Percentiles rank a stretch among this genome's conserved stretches.
phyloP scores from a whole-genome alignment of 345 rosid genomes.

The Euphorbia pulcherrima region DNA sequence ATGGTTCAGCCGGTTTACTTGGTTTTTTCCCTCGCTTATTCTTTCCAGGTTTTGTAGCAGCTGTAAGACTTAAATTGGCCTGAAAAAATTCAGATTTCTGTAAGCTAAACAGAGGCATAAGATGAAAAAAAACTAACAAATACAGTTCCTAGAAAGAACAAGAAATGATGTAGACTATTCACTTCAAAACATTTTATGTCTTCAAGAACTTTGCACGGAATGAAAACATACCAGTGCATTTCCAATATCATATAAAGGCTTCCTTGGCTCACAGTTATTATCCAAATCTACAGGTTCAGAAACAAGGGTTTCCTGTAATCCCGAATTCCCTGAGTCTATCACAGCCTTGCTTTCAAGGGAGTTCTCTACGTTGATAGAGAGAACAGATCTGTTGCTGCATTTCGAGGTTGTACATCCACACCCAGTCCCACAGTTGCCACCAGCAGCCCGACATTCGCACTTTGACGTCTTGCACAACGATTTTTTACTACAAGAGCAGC shows the following conservation, averaged over 20 bases:
- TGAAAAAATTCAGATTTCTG: conserved; percentile 17
- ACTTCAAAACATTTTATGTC: not conserved
- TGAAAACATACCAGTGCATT: conserved; percentile 15
- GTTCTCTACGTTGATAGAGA: conserved; percentile 5
- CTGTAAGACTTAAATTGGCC: conserved; percentile 34
- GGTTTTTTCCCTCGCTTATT: conserved; percentile 30
- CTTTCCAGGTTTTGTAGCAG: conserved; percentile 26
- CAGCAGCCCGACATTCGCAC: conserved; percentile 27
- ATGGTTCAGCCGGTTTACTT: not conserved
- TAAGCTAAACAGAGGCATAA: not conserved
- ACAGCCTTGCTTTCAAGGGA: conserved; percentile 1
- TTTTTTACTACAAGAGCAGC: conserved; percentile 30
- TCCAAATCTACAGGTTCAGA: conserved; percentile 13
- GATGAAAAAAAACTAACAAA: not conserved
- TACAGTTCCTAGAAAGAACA: not conserved
- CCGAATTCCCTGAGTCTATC: not conserved
- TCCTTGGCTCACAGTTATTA: conserved; percentile 9
- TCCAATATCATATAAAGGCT: conserved; percentile 23
- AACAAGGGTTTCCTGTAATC: not conserved
- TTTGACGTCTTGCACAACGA: conserved; percentile 30
- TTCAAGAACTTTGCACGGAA: not conserved
- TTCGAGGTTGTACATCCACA: conserved; percentile 25
- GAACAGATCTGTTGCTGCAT: conserved; percentile 22
- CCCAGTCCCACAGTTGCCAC: conserved; percentile 16
- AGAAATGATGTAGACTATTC: not conserved